Evolutionary conservation across 306 rosid species (phyloP), one percentile per base, ranked within the genome.

Genomic region (Prinsepia uniflora): DNA sequence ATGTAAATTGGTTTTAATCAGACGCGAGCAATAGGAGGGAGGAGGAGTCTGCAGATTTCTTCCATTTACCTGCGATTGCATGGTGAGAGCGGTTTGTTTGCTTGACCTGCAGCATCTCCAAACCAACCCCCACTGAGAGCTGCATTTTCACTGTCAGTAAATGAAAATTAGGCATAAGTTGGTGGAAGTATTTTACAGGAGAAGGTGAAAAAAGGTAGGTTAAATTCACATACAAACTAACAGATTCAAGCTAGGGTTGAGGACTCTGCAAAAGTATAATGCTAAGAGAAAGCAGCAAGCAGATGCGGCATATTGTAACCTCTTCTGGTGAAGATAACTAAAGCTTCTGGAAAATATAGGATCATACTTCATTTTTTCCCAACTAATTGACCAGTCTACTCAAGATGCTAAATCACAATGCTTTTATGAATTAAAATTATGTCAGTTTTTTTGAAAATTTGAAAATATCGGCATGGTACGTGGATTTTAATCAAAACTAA

Each of bases 191-290:
- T 6, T 36, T 4, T 59, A 39, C 64, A 59, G 17, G 7, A 34
- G 18, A 59, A 59, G 43, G 17, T 42, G 1, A 0, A 41, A 42
- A 17, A 63, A 7, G 0, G 34, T 43, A n/a, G 43, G 41, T 14
- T 58, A 13, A 49, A 58, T 56, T 0, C 10, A 84, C 97, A 83
- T 82, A 90, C 98, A 80, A 74, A 42, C 75, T 70, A 83, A 86
- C 45, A 84, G 71, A 74, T 83, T 82, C 82, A 85, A 74, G 71
- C 85, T 76, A 75, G 98, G 94, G 78, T 76, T 90, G 69, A 93
- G 75, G 72, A 88, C 82, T 7, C 84, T 83, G 81, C 89, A 88
- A 64, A 90, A 78, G 69, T 85, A 81, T 65, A 93, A 46, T 65
- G 42, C 19, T 45, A 65, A 4, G 11, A 44, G 54, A 3, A 45